Percentiles rank a stretch among this genome's conserved stretches.
These are phyloP conservation scores for Scleroderma bovista DNA, from an alignment of 768 basidiomycete genomes.

Conservation along the genomic window DNA sequence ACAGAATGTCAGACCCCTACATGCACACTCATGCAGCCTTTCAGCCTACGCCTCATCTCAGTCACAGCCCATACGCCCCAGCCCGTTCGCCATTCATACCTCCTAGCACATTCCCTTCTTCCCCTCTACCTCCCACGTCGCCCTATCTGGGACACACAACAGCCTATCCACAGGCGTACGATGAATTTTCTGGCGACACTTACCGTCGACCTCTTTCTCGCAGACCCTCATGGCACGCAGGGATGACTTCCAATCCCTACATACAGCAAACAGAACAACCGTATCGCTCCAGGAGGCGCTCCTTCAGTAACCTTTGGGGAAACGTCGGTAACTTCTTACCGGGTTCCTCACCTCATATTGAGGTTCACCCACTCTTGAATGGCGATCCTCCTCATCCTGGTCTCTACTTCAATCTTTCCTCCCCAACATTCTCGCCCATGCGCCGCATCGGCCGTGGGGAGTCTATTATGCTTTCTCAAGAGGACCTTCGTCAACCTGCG, in stretches of 20 bases:
- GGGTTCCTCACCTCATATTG: conserved; percentile 19
- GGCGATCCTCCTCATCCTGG: conserved; percentile 41
- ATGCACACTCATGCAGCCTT: conserved; percentile 36
- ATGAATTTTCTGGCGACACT: no score
- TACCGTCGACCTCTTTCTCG: no score
- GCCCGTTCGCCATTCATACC: conserved; percentile 6
- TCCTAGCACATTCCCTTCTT: conserved; percentile 43
- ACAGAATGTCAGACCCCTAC: conserved; percentile 41
- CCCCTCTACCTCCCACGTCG: conserved; percentile 29
- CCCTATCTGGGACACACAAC: conserved; percentile 29
- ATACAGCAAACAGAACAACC: conserved; percentile 11
- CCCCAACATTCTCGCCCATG: conserved; percentile 41
- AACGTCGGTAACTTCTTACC: conserved; percentile 19
- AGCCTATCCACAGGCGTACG: conserved; percentile 13
- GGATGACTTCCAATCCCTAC: conserved; percentile 21
- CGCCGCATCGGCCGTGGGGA: conserved; percentile 36
- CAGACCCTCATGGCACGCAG: no score
- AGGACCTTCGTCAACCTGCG: conserved; percentile 47
- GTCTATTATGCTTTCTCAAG: conserved; percentile 31
- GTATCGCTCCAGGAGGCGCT: not conserved
- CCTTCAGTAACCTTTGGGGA: no score
- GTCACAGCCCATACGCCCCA: conserved; percentile 22
- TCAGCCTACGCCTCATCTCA: conserved; percentile 31
- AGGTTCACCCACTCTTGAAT: conserved; percentile 36
- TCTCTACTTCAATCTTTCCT: conserved; percentile 53